Evolutionary conservation across 495 filamentous ascomycete species (phyloP).

Genomic region (Aspergillus sparsus): DNA sequence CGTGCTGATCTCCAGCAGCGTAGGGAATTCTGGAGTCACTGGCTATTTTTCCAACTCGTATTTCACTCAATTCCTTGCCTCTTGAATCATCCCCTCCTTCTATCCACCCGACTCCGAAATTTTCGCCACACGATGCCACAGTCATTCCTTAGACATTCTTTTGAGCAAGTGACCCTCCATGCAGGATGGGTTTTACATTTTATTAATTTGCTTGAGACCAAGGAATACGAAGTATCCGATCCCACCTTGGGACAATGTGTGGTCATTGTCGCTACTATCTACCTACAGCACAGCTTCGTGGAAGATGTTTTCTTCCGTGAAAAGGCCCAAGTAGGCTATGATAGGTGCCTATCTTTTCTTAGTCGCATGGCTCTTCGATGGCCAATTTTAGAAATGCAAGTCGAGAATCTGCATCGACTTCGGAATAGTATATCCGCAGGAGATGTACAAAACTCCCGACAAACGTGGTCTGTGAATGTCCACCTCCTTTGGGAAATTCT

Average conservation of each 20-base stretch:
- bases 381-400: constrained; percentile 13
- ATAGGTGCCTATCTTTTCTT: constrained; percentile 9
- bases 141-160: constrained; percentile 14
- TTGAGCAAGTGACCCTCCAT: constrained; percentile 14
- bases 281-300: constrained; percentile 15
- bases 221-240: constrained; percentile 13
- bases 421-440: constrained; percentile 14
- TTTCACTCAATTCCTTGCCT: constrained; percentile 15
- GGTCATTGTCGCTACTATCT: constrained; percentile 12
- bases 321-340: constrained; percentile 14
- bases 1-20: constrained; percentile 4
- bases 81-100: constrained; percentile 13
- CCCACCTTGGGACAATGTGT: constrained; percentile 13
- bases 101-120: constrained; percentile 11
- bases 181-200: constrained; percentile 15
- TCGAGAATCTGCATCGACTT: constrained; percentile 12
- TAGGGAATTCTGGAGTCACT: constrained; percentile 14
- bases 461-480: constrained; percentile 15
- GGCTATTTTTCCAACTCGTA: constrained; percentile 15
- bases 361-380: constrained; percentile 9
- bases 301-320: constrained; percentile 17
- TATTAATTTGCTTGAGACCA: constrained; percentile 5
- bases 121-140: constrained; percentile 17
- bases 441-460: constrained; percentile 11
- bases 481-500: constrained; percentile 16